Evolutionary conservation across 441 rosid species (phyloP), one percentile per base, ranked within the genome.

Genomic region (Pelargonium myrrhifolium): DNA sequence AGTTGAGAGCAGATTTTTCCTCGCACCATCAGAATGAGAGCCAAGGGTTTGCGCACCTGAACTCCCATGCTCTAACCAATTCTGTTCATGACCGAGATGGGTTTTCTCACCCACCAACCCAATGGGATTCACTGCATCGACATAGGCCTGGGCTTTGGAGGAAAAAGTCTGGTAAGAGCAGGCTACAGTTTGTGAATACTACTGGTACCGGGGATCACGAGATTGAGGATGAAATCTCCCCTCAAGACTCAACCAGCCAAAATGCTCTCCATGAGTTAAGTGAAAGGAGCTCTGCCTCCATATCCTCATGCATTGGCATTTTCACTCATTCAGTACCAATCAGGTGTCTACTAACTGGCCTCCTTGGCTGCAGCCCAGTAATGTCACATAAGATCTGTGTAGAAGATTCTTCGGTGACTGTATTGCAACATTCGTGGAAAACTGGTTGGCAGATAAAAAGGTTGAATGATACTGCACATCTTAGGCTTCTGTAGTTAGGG

Each of bases 401-500:
- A 71, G 96, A 88, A 12, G 97, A 93, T 81, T 93, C 98, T 55
- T 90, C 97, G 0, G 97, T 90, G 67, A 90, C 90, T 0, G 89
- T 90, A 68, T 78, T 93, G 64, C 90, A 83, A 65, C 97, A 90
- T 77, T 88, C 97, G 0, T 85, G 90, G 87, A 85, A 72, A 83
- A 86, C 83, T 0, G 98, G 98, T 3, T 93, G 97, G 98, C 96
- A 89, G 87, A 78, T 93, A 68, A 93, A 90, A 81, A 81, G 93
- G 66, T 70, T 87, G 73, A 93, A 93, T 53, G 98, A 93, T 72
- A 86, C 91, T 20, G 82, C 96, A 56, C 94, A 93, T 78, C 86
- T 93, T 51, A 89, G 96, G 80, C 87, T 90, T 80, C 88, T 93
- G 53, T 92, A 88, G 80, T 68, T 64, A 75, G 63, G 70, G 62